phyloP scores from a whole-genome alignment of 164 flowering plant genomes.

The Dillenia turbinata region DNA sequence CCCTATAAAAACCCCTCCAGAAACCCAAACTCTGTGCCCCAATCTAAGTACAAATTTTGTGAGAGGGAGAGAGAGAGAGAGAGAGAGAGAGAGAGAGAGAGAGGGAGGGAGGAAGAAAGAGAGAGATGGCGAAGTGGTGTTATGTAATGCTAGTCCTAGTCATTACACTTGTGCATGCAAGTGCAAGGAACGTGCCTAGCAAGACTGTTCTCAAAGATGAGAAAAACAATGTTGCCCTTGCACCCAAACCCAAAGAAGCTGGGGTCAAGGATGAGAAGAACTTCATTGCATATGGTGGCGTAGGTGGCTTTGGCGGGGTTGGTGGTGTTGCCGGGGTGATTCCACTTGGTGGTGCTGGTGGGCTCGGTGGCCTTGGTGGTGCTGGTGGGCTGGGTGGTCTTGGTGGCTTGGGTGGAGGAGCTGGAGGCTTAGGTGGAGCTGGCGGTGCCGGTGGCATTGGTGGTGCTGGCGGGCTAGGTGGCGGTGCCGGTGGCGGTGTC shows the following conservation, averaged over 20 bases:
- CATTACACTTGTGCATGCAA: constrained; percentile 17
- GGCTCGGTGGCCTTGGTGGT: constrained; percentile 21
- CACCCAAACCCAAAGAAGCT: constrained; percentile 6
- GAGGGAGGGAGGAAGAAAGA: neutral
- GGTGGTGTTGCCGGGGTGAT: constrained; percentile 24
- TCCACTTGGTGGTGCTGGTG: constrained; percentile 20
- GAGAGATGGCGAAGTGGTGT: constrained; percentile 18
- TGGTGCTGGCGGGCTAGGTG: constrained; percentile 1
- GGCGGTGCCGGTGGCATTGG: constrained; percentile 2
- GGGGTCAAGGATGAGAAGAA: constrained; percentile 31
- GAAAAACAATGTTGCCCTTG: no score
- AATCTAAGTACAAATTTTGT: neutral
- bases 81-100: constrained; percentile 6
- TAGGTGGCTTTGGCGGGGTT: constrained; percentile 30
- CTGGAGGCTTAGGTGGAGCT: constrained; percentile 3
- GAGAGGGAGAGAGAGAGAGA: neutral
- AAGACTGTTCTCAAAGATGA: no score
- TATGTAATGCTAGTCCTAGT: constrained; percentile 9
- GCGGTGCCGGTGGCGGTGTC: constrained; percentile 2
- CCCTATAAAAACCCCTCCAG: neutral
- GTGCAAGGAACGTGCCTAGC: constrained; percentile 19
- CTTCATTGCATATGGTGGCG: constrained; percentile 31
- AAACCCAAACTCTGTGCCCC: neutral
- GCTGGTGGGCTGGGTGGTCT: constrained; percentile 17
- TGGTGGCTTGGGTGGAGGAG: constrained; percentile 14